Conservation (phyloP, 768 basidiomycete genomes). For the Boletus coccyginus region DNA sequence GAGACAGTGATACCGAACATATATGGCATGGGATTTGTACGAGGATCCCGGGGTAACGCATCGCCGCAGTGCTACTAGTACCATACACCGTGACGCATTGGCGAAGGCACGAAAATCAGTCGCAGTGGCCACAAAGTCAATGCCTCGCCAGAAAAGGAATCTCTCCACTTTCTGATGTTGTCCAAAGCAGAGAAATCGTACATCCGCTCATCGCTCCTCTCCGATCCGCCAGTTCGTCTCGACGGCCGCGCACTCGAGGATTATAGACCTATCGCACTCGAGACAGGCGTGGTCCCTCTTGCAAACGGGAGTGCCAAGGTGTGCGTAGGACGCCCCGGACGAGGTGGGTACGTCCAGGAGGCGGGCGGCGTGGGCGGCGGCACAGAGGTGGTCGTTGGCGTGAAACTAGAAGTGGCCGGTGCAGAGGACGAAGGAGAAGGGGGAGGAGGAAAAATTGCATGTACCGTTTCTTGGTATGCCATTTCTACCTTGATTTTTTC, state of each 20-base stretch:
- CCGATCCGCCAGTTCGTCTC: slow-evolving; percentile 59
- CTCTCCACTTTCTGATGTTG: slow-evolving; percentile 18
- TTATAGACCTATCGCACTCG: slow-evolving; percentile 66
- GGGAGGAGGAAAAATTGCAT: slow-evolving; percentile 61
- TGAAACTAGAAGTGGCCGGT: slow-evolving; percentile 74
- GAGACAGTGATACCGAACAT: no score
- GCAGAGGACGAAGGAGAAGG: slow-evolving; percentile 37
- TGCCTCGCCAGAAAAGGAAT: no score
- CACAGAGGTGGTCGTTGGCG: slow-evolving; percentile 76
- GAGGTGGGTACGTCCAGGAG: slow-evolving; percentile 70
- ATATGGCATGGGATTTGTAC: no score
- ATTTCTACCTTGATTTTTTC: background rate
- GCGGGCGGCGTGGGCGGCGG: slow-evolving; percentile 73
- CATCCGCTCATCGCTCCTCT: slow-evolving; percentile 62
- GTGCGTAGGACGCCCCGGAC: slow-evolving; percentile 63
- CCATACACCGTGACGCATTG: no score
- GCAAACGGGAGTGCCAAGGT: slow-evolving; percentile 84
- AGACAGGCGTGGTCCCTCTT: slow-evolving; percentile 75
- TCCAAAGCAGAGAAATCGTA: slow-evolving; percentile 83
- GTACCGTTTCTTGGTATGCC: slow-evolving; percentile 75
- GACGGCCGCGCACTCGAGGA: slow-evolving; percentile 72
- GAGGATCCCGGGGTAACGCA: no score
- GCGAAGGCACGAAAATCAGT: no score
- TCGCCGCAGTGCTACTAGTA: no score
- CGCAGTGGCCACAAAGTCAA: no score